Base-by-base conservation (phyloP, 257 asterid species). In the Solanum infundibuliforme region DNA sequence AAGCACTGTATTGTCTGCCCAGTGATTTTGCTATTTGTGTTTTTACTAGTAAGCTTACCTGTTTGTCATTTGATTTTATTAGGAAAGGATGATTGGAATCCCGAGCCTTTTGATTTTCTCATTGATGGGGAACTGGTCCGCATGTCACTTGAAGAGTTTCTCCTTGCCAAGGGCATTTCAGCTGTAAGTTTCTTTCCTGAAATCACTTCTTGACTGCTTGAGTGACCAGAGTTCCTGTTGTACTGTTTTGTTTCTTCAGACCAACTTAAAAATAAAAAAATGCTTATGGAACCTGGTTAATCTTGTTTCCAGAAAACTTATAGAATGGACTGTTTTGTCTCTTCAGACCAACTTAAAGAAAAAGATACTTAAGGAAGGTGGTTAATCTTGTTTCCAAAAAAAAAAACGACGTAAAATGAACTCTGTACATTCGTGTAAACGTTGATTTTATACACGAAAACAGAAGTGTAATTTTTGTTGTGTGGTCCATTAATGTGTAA, bases 21-120 rank as follows among this genome's bases (percentile, higher is more conserved):
- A 27, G 2, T 39, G 27, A 3, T 77, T 62, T 27, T 36, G 8
- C 1, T 12, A 46, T 10, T 23, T 2, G 5, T 21, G 74, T 60
- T 76, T 16, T 27, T 12, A 27, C 38, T 27, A 16, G 0, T 12
- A 75, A 13, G 12, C 23, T 86, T 72, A 66, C 41, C 38, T 14
- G 83, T 52, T 62, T 84, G 60, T 79, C 55, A 72, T 86, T 83
- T 8, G 8, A 60, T 88, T 55, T 77, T 84, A 66, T 87, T 90
- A 97, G 99, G 86, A 72, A 91, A 93, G 86, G 96, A 58, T 85
- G 95, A 93, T 16, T 95, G 96, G 98, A 65, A 89, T 55, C 60
- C 92, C 55, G 98, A 95, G 91, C 95, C 99, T 9, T 97, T 96
- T 89, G 99, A 97, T 91, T 96, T 97, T 90, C 93, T 97, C 85